Conservation (phyloP, 768 basidiomycete genomes). For the Termitomyces titanicus region DNA sequence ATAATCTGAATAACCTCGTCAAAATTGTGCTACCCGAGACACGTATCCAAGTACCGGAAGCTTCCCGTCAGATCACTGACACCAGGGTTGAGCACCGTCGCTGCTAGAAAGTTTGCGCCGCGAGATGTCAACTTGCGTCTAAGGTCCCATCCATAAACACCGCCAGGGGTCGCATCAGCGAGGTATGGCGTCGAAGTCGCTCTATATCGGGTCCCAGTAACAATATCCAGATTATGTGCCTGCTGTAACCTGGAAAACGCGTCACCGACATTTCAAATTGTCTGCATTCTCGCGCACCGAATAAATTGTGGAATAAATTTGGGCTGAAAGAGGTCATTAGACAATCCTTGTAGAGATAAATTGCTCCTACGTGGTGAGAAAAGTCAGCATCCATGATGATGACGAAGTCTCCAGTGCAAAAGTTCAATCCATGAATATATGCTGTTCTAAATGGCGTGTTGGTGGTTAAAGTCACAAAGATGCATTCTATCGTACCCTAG, state of each 20-base stretch:
- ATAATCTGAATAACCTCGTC: conserved; percentile 48
- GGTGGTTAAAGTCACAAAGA: background rate
- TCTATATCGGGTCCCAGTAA: conserved; percentile 89
- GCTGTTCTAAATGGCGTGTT: conserved; percentile 47
- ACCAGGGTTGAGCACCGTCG: conserved; percentile 78
- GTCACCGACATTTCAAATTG: background rate
- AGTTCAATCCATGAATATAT: conserved; percentile 89
- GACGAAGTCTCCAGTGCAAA: conserved; percentile 87
- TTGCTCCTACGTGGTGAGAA: conserved; percentile 77
- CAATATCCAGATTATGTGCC: conserved; percentile 86
- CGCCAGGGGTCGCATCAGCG: conserved; percentile 67
- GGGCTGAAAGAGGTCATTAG: conserved; percentile 45
- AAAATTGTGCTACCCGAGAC: background rate
- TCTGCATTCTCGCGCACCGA: conserved; percentile 41
- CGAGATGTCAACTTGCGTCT: conserved; percentile 84
- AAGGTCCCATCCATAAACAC: conserved; percentile 91
- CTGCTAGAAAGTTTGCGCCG: conserved; percentile 89
- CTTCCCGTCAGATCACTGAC: conserved; percentile 90
- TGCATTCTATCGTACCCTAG: conserved; percentile 57
- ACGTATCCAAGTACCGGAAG: conserved; percentile 55
- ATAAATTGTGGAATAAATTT: conserved; percentile 96
- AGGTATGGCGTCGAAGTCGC: conserved; percentile 53
- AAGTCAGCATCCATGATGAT: conserved; percentile 98
- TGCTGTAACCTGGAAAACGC: conserved; percentile 60
- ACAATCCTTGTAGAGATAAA: background rate